These are phyloP conservation scores for Chloridella minuta DNA, from an alignment of 352 stramenopile species.

Conservation along the genomic window DNA sequence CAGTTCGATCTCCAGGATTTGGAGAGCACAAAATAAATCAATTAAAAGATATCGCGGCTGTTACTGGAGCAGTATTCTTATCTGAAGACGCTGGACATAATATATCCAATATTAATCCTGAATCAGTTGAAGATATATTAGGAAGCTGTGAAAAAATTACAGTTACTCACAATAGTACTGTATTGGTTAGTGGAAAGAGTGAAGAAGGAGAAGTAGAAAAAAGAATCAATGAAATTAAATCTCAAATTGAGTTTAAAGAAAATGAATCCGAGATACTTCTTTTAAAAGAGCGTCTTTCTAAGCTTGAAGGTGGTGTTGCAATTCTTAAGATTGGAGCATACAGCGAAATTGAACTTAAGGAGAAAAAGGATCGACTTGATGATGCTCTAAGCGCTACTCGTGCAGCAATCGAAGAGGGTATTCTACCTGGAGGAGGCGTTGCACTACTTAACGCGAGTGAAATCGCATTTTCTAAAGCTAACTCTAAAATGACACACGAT, in stretches of 20 bases:
- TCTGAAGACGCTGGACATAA: no score
- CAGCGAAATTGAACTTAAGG: conserved; percentile 47
- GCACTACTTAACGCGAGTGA: conserved; percentile 32
- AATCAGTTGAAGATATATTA: no score
- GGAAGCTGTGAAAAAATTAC: no score
- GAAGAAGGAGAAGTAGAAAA: no score
- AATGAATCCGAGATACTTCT: conserved; percentile 41
- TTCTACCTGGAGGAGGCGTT: conserved; percentile 35
- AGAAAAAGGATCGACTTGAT: conserved; percentile 49
- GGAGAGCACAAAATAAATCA: no score
- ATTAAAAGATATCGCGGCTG: no score
- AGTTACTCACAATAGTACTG: no score
- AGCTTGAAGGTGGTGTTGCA: conserved; percentile 37
- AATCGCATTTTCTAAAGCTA: conserved; percentile 25
- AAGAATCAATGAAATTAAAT: conserved; percentile 32
- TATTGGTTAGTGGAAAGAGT: no score
- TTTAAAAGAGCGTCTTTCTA: conserved; percentile 33
- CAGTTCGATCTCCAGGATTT: no score
- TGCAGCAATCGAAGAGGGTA: conserved; percentile 27
- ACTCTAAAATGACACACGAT: conserved; percentile 32
- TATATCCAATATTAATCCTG: no score
- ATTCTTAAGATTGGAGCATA: conserved; percentile 43
- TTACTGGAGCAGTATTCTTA: no score
- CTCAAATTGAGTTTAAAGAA: conserved; percentile 29
- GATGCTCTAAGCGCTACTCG: conserved; percentile 37